Percentiles rank a stretch among this genome's conserved stretches.
Conservation (phyloP, 2,329 filamentous ascomycete species). For the Nigrospora osmanthi region DNA sequence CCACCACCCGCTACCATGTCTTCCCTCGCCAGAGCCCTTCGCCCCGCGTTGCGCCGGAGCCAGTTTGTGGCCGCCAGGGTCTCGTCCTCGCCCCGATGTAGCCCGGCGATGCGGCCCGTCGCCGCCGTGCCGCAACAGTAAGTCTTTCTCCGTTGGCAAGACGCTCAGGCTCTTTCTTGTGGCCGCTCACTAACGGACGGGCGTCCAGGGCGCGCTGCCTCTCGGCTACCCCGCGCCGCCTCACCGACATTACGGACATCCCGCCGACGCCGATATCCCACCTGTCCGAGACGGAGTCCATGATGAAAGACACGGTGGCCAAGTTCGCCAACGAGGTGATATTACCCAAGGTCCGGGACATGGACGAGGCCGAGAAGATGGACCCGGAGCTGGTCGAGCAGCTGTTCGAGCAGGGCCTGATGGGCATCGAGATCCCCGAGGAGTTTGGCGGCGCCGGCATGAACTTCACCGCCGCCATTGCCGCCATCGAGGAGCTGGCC, state of each 20-base stretch:
- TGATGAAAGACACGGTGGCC: slow-evolving; percentile 83
- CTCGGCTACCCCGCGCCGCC: slow-evolving; percentile 50
- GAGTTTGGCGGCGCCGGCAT: slow-evolving; percentile 95
- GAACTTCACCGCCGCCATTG: slow-evolving; percentile 96
- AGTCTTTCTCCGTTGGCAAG: slow-evolving; percentile 8
- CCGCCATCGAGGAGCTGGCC: slow-evolving; percentile 94
- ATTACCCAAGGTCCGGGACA: slow-evolving; percentile 84
- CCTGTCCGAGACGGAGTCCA: slow-evolving; percentile 78
- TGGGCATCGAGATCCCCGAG: slow-evolving; percentile 96
- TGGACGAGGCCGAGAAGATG: slow-evolving; percentile 97
- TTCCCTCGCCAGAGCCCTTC: slow-evolving; percentile 40
- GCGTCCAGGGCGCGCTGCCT: slow-evolving; percentile 42
- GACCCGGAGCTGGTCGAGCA: slow-evolving; percentile 82
- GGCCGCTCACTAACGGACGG: not conserved
- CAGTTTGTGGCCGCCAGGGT: slow-evolving; percentile 23
- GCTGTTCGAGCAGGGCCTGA: slow-evolving; percentile 93
- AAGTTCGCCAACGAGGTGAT: slow-evolving; percentile 89
- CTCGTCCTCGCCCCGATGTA: slow-evolving; percentile 16
- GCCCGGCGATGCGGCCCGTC: slow-evolving; percentile 10
- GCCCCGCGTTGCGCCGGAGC: slow-evolving; percentile 42
- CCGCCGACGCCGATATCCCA: slow-evolving; percentile 89
- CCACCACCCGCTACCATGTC: slow-evolving; percentile 26
- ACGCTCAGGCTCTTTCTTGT: too few relatives aligned
- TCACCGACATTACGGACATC: slow-evolving; percentile 64
- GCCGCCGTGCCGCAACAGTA: slow-evolving; percentile 23